Percentiles rank a stretch among this genome's conserved stretches.
These are phyloP conservation scores for Jasminum sambac DNA, from an alignment of 257 asterid genomes.

Conservation along the genomic window DNA sequence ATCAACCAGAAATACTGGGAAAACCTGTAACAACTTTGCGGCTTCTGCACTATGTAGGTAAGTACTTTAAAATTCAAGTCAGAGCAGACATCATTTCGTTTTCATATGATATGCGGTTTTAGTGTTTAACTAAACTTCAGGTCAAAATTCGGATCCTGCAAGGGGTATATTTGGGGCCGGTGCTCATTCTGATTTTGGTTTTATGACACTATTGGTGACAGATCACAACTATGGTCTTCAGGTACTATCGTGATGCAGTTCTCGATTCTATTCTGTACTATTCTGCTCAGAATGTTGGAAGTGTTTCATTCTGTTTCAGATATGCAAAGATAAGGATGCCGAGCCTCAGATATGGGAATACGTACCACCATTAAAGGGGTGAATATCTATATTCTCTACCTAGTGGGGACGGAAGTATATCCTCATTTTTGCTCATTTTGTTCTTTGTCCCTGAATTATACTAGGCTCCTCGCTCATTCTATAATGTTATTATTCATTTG, in stretches of 20 bases:
- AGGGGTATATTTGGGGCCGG: constrained; percentile 95
- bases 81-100: constrained; percentile 10
- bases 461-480: background rate
- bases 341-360: constrained; percentile 85
- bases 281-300: constrained; percentile 11
- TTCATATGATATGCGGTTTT: constrained; percentile 23
- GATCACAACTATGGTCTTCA: constrained; percentile 82
- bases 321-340: constrained; percentile 82
- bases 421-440: background rate
- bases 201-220: constrained; percentile 81
- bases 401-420: constrained; percentile 1
- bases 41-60: constrained; percentile 85
- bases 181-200: constrained; percentile 85
- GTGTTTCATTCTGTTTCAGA: constrained; percentile 42
- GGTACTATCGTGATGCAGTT: constrained; percentile 33
- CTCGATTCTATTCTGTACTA: constrained; percentile 6
- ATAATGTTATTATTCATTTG: background rate
- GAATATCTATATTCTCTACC: constrained; percentile 23
- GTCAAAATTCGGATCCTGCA: constrained; percentile 65
- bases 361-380: constrained; percentile 85
- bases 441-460: background rate
- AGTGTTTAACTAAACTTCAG: constrained; percentile 32
- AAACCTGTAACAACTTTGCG: constrained; percentile 70
- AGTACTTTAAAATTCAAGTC: constrained; percentile 12
- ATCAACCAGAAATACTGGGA: constrained; percentile 68